Evolutionary conservation across 2,329 filamentous ascomycete genomes (phyloP), one percentile per base, ranked within the genome.

Genomic region (Diaporthe sp.): DNA sequence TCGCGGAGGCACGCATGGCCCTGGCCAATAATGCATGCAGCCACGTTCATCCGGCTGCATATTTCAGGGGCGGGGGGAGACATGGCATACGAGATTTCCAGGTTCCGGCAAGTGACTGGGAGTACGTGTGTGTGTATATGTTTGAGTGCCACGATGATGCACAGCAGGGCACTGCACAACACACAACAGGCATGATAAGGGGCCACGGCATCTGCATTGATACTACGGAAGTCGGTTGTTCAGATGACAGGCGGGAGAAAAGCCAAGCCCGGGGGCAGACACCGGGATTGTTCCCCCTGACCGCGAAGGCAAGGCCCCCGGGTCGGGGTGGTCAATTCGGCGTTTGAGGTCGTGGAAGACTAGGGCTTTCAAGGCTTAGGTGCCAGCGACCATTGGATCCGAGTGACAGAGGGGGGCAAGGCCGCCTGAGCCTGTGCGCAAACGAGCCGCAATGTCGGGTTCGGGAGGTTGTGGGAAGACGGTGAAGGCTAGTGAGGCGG

Each of bases 31-130:
- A 55, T 28, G 58, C 39, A 57, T 61, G 28, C 37, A 59, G 67
- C 65, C 62, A 68, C 51, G 15, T 34, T 62, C 15, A 25, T 28
- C n/a, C 42, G n/a, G 72, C 72, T 59, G 62, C 73, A 55, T 42
- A 51, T 46, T 44, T 19, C 71, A 73, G 44, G 58, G 58, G 71
- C 49, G 37, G 53, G 72, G 44, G 42, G 49, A 31, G 22, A 6
- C 42, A 42, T 31, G 37, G 49, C 44, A 51, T 39, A 42, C 62
- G 62, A 58, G 72, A 57, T 49, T 73, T 53, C n/a, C 44, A 39
- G 15, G 55, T 57, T 55, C 73, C 73, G 73, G 57, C 73, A 55
- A 74, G 73, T 71, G 73, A 61, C 62, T 65, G 34, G 7, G 31
- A 25, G 13, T 39, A 15, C 13, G 46, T 28, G 15, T 44, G 44